Percentiles rank a stretch among this genome's conserved stretches.
phyloP scores from a whole-genome alignment of 2,329 filamentous ascomycete genomes.

The Xylaria sp. region DNA sequence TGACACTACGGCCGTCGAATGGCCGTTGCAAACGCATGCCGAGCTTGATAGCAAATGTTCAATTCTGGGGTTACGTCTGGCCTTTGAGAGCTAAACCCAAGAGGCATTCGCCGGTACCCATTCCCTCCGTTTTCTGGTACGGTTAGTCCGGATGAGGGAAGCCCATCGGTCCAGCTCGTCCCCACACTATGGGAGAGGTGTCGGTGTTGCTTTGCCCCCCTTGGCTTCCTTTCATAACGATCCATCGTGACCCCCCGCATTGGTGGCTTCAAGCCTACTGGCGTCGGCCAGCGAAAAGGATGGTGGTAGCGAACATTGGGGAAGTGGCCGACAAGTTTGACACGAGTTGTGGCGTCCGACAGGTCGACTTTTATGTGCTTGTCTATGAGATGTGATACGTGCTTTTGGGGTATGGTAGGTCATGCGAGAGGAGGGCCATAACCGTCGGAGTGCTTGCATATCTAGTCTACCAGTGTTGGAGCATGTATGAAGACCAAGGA shows the following conservation, averaged over 20 bases:
- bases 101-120: constrained; percentile 13
- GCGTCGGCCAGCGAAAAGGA: constrained; percentile 7
- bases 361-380: constrained; percentile 7
- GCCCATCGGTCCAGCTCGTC: constrained; percentile 18
- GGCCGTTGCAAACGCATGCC: constrained; percentile 1
- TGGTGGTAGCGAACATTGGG: constrained; percentile 17
- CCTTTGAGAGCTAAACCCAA: constrained; percentile 24
- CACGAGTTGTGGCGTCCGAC: constrained; percentile 35
- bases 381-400: constrained; percentile 26
- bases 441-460: constrained; percentile 17
- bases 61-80: constrained; percentile 22
- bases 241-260: constrained; percentile 31
- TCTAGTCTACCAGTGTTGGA: constrained; percentile 10
- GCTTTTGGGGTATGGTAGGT: constrained; percentile 18
- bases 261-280: constrained; percentile 20
- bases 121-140: constrained; percentile 13
- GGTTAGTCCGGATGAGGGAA: constrained; percentile 29
- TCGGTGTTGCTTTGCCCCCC: constrained; percentile 16
- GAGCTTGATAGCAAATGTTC: constrained; percentile 13
- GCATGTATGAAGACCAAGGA: constrained; percentile 7
- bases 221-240: constrained; percentile 22
- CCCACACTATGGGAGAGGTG: constrained; percentile 2
- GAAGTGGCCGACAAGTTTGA: constrained; percentile 24
- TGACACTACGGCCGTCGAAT: neutral
- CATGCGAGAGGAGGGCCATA: constrained; percentile 19